Evolutionary conservation across 2,329 filamentous ascomycete species (phyloP).

Genomic region (Colletotrichum kahawae): DNA sequence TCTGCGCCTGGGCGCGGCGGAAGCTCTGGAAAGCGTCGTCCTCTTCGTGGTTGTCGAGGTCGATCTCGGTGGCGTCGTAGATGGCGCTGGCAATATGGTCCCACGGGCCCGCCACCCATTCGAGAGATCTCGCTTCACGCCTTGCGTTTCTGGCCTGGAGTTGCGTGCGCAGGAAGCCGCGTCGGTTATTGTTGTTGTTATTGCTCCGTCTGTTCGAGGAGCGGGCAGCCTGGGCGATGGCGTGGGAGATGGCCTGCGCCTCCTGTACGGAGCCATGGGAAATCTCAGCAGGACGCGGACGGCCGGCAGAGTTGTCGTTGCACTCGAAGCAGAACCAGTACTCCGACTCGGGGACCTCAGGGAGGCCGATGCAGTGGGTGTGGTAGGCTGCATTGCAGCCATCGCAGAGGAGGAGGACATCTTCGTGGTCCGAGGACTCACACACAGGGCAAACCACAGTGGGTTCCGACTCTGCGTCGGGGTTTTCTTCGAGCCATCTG

Average conservation of each 20-base stretch:
- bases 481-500: slow-evolving; percentile 71
- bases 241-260: neutral
- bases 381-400: slow-evolving; percentile 90
- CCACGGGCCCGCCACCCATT: slow-evolving; percentile 87
- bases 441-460: slow-evolving; percentile 92
- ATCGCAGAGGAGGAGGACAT: slow-evolving; percentile 88
- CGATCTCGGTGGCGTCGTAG: slow-evolving; percentile 73
- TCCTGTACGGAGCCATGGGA: slow-evolving; percentile 1
- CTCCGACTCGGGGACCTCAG: slow-evolving; percentile 73
- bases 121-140: slow-evolving; percentile 71
- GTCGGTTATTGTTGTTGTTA: slow-evolving; percentile 4
- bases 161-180: slow-evolving; percentile 59
- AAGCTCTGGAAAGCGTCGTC: slow-evolving; percentile 62
- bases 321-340: slow-evolving; percentile 92
- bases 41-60: slow-evolving; percentile 87
- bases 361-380: slow-evolving; percentile 87
- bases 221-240: slow-evolving; percentile 1
- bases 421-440: slow-evolving; percentile 79
- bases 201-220: slow-evolving; percentile 1
- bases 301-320: slow-evolving; percentile 49
- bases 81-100: slow-evolving; percentile 65
- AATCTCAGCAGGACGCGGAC: neutral
- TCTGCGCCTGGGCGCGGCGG: slow-evolving; percentile 56
- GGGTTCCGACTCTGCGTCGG: slow-evolving; percentile 70
- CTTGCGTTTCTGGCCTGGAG: slow-evolving; percentile 61